Evolutionary conservation across 1,284 basidiomycete genomes (phyloP).

Genomic region (Ustilago xerochloae): DNA sequence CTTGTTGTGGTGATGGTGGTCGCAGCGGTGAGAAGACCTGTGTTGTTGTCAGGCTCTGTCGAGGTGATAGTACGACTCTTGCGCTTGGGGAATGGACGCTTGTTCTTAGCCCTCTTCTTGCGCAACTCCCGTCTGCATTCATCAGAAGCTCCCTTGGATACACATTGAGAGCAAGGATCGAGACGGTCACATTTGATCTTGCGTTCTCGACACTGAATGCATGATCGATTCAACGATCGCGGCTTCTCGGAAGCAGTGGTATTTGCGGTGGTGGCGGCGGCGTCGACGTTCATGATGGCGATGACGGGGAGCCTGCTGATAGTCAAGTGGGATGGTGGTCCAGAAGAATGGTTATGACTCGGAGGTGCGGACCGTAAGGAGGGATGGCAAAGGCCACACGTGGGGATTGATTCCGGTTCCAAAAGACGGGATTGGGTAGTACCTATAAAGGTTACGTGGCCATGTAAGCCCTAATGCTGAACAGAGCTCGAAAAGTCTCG

Average conservation of each 20-base stretch:
- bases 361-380: neutral
- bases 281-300: neutral
- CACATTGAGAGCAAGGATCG: slow-evolving; percentile 39
- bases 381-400: neutral
- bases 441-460: too few species aligned
- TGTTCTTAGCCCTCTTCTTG: slow-evolving; percentile 49
- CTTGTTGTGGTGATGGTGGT: neutral
- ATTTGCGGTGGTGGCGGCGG: neutral
- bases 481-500: neutral
- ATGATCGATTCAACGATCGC: slow-evolving; percentile 35
- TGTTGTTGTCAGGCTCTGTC: neutral
- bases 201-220: slow-evolving; percentile 44
- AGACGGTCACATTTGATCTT: slow-evolving; percentile 49
- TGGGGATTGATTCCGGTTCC: neutral
- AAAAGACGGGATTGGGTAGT: neutral
- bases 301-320: neutral
- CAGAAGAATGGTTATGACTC: neutral
- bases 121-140: slow-evolving; percentile 39
- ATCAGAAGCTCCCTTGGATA: slow-evolving; percentile 20
- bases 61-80: slow-evolving; percentile 11
- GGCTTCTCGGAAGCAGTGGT: slow-evolving; percentile 10
- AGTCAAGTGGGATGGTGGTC: neutral
- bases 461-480: too few species aligned
- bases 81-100: slow-evolving; percentile 38
- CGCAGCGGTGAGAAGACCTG: neutral